Conservation (phyloP, 352 stramenopile genomes). For the Globisporangium sylvaticum region DNA sequence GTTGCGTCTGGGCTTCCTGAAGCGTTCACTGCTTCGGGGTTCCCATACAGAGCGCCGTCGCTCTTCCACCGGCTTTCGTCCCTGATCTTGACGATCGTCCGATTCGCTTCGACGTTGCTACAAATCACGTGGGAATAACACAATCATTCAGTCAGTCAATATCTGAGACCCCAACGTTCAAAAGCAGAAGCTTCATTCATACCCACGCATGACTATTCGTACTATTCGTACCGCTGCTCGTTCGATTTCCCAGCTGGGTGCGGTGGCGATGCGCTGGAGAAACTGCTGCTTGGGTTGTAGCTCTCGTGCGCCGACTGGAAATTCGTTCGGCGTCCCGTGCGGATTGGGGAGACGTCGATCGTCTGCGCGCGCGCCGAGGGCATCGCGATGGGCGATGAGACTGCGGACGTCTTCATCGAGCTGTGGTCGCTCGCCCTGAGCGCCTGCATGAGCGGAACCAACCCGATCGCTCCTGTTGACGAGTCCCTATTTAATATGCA, state of each 20-base stretch:
- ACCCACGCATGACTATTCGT: background rate
- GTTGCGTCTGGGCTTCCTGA: slow-evolving; percentile 8
- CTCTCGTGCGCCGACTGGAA: slow-evolving; percentile 26
- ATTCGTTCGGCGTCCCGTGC: slow-evolving; percentile 56
- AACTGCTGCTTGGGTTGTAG: slow-evolving; percentile 11
- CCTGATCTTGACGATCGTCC: slow-evolving; percentile 61
- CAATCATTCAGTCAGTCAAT: background rate
- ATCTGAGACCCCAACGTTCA: background rate
- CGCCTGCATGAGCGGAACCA: slow-evolving; percentile 42
- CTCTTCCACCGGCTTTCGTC: slow-evolving; percentile 63
- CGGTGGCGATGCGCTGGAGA: background rate
- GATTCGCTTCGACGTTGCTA: slow-evolving; percentile 62
- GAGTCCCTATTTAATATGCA: no score
- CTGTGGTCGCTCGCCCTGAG: slow-evolving; percentile 47
- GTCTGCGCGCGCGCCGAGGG: slow-evolving; percentile 4
- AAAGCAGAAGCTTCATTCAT: background rate
- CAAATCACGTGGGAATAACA: background rate
- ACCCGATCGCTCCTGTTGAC: slow-evolving; percentile 36
- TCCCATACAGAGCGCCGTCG: slow-evolving; percentile 28
- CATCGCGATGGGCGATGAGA: slow-evolving; percentile 21
- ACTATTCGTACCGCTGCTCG: slow-evolving; percentile 42
- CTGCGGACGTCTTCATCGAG: slow-evolving; percentile 26
- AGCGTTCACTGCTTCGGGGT: slow-evolving; percentile 22
- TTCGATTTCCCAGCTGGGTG: slow-evolving; percentile 69
- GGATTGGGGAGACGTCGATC: slow-evolving; percentile 47